Conservation (phyloP, 345 rosid species). For the Laguncularia racemosa region DNA sequence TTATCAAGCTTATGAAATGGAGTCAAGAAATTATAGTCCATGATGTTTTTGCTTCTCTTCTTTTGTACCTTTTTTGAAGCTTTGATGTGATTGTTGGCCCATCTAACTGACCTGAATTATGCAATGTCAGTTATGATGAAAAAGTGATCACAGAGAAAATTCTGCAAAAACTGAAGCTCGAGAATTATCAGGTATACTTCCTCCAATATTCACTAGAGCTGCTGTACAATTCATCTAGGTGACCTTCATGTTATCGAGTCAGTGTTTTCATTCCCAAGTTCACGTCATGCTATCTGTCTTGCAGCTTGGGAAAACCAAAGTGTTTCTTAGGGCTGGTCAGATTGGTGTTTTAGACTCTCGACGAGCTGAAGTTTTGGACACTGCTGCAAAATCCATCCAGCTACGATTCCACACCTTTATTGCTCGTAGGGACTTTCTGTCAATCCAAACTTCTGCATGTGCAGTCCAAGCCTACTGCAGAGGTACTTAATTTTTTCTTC, state of each 20-base stretch:
- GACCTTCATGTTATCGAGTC: background rate
- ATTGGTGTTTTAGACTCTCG: conserved; percentile 80
- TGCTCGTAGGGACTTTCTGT: conserved; percentile 43
- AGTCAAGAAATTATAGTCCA: too few species aligned
- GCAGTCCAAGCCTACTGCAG: conserved; percentile 77
- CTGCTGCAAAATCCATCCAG: conserved; percentile 75
- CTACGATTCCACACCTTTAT: conserved; percentile 52
- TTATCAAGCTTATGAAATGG: too few species aligned
- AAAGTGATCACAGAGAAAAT: conserved; percentile 67
- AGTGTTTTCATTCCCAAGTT: background rate
- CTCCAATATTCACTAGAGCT: background rate
- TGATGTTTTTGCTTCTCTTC: too few species aligned
- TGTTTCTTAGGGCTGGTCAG: conserved; percentile 96
- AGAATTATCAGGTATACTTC: conserved; percentile 77
- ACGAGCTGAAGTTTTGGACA: conserved; percentile 81
- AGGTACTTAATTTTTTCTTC: conserved; percentile 37
- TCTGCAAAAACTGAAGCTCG: conserved; percentile 58
- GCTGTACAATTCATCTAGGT: background rate
- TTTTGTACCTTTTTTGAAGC: background rate
- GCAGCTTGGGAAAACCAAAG: conserved; percentile 93
- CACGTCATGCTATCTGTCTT: conserved; percentile 13
- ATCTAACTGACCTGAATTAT: background rate
- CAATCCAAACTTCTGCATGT: conserved; percentile 49
- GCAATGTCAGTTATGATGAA: conserved; percentile 64
- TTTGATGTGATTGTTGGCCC: conserved; percentile 1